A percentile compares a stretch with the other conserved stretches of the same genome.
Conservation (phyloP, 257 asterid genomes). For the Jaltomata sinuosa region DNA sequence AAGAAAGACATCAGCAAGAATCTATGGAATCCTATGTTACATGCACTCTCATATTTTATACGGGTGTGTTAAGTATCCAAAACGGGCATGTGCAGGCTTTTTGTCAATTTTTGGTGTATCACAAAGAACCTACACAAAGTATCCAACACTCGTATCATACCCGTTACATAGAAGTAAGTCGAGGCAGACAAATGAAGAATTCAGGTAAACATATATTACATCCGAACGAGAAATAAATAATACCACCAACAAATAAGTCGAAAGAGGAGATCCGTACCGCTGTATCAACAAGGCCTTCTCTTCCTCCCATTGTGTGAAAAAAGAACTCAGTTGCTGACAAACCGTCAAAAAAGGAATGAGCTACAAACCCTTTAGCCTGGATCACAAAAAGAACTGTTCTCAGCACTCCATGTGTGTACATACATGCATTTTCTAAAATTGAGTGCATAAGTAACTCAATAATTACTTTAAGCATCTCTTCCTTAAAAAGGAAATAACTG, state of each 20-base stretch:
- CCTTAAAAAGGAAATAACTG: not conserved
- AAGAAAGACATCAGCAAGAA: not conserved
- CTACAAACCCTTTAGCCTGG: conserved; percentile 97
- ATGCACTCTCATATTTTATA: not conserved
- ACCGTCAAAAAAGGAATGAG: conserved; percentile 90
- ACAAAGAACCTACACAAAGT: not conserved
- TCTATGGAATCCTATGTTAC: not conserved
- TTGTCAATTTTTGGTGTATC: not conserved
- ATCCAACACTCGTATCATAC: not conserved
- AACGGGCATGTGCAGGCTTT: not conserved
- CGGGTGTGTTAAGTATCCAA: not conserved
- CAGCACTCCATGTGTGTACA: not conserved
- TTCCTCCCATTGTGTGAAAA: conserved; percentile 98
- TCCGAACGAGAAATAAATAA: not conserved
- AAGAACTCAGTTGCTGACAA: conserved; percentile 86
- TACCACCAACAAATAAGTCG: not conserved
- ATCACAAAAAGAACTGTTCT: not conserved
- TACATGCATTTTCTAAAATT: not conserved
- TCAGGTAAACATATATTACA: not conserved
- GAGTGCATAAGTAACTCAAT: not conserved
- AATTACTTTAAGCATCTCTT: not conserved
- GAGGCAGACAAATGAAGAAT: not conserved
- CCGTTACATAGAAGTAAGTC: not conserved
- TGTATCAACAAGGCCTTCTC: conserved; percentile 99
- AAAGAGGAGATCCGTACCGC: conserved; percentile 54